Evolutionary conservation across 768 basidiomycete genomes (phyloP).

Genomic region (Mycena pura): DNA sequence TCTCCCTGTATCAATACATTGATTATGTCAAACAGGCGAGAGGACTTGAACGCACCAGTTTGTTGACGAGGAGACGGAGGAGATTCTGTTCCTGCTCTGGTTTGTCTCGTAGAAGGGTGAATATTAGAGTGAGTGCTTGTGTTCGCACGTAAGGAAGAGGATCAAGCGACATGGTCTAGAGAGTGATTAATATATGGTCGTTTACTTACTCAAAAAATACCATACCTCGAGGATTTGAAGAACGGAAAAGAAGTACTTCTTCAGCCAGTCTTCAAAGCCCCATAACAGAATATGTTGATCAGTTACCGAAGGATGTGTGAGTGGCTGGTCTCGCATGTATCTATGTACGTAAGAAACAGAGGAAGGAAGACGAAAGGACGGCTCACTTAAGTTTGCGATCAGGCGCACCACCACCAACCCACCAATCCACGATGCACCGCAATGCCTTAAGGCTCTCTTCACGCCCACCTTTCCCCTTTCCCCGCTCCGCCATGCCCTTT

Average conservation of each 20-base stretch:
- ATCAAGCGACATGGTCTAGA: slow-evolving; percentile 80
- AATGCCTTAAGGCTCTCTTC: slow-evolving; percentile 92
- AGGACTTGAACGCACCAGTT: slow-evolving; percentile 64
- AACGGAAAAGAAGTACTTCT: slow-evolving; percentile 94
- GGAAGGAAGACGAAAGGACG: background rate
- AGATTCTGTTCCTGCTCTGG: slow-evolving; percentile 99
- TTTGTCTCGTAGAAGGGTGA: slow-evolving; percentile 82
- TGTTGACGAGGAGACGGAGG: slow-evolving; percentile 90
- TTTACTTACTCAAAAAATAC: background rate
- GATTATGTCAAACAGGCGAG: background rate
- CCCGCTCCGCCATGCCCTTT: slow-evolving; percentile 75
- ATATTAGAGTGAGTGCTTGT: slow-evolving; percentile 79
- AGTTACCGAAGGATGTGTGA: slow-evolving; percentile 65
- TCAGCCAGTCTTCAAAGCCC: slow-evolving; percentile 98
- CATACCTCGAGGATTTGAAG: slow-evolving; percentile 89
- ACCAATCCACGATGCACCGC: slow-evolving; percentile 95
- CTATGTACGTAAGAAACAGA: slow-evolving; percentile 45
- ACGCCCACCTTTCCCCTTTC: slow-evolving; percentile 86
- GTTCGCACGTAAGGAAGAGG: slow-evolving; percentile 88
- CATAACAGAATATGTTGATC: slow-evolving; percentile 80
- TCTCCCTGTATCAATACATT: slow-evolving; percentile 68
- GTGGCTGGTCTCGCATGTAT: slow-evolving; percentile 90
- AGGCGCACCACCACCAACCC: slow-evolving; percentile 93
- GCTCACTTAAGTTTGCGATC: slow-evolving; percentile 84
- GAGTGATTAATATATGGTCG: background rate